A percentile compares a stretch with the other conserved stretches of the same genome.
phyloP scores from a whole-genome alignment of 2,329 filamentous ascomycete genomes.

The Fulvia fulva region DNA sequence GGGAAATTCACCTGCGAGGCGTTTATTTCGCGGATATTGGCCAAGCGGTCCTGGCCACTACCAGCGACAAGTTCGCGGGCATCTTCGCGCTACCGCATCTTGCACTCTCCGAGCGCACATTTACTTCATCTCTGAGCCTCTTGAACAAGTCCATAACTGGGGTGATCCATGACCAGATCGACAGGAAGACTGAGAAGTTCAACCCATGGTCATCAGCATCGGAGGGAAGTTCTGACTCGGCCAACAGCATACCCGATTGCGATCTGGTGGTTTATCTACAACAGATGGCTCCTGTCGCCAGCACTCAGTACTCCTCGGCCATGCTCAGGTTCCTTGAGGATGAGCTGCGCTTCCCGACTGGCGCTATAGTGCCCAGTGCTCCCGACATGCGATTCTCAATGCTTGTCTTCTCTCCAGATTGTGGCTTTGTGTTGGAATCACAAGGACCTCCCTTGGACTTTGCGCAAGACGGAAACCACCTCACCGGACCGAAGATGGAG shows the following conservation, averaged over 20 bases:
- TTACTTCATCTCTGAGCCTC: constrained; percentile 48
- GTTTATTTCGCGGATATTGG: constrained; percentile 83
- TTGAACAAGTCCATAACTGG: constrained; percentile 69
- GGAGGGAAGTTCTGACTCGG: constrained; percentile 55
- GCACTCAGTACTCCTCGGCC: constrained; percentile 22
- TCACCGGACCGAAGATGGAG: constrained; percentile 56
- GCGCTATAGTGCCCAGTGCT: constrained; percentile 49
- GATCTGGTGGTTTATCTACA: constrained; percentile 87
- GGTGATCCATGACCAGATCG: constrained; percentile 62
- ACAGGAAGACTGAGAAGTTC: constrained; percentile 48
- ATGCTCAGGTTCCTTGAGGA: constrained; percentile 52
- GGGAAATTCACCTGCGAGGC: constrained; percentile 76
- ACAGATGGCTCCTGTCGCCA: constrained; percentile 41
- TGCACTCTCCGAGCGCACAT: constrained; percentile 55
- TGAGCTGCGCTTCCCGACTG: constrained; percentile 58
- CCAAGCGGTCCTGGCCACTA: constrained; percentile 75
- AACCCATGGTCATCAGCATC: constrained; percentile 75
- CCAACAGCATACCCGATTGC: constrained; percentile 68
- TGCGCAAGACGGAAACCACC: constrained; percentile 49
- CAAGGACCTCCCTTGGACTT: constrained; percentile 55
- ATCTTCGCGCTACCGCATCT: constrained; percentile 87
- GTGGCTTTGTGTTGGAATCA: constrained; percentile 61
- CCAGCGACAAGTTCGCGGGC: constrained; percentile 87
- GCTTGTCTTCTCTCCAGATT: constrained; percentile 62
- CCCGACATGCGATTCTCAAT: constrained; percentile 57